phyloP scores from a whole-genome alignment of 1,139 yeast species.

The Hyphopichia burtonii region DNA sequence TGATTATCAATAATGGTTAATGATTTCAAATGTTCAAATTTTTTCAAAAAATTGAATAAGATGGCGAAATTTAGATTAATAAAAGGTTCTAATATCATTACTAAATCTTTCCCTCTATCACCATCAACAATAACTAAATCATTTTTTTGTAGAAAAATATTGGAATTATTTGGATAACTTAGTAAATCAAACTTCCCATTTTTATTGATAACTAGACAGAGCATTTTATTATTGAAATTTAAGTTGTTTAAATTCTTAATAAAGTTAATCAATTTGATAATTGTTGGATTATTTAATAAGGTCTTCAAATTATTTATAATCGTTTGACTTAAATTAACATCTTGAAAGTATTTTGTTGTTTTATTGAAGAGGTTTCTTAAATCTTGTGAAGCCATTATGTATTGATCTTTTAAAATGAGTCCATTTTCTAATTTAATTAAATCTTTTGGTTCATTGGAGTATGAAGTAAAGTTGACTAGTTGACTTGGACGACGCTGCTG shows the following conservation, averaged over 20 bases:
- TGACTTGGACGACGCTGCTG: constrained; percentile 6
- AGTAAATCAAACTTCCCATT: constrained; percentile 57
- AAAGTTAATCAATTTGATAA: constrained; percentile 37
- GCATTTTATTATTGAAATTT: constrained; percentile 41
- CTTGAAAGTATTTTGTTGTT: constrained; percentile 50
- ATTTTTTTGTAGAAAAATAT: constrained; percentile 48
- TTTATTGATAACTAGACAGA: constrained; percentile 52
- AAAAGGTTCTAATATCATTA: constrained; percentile 49
- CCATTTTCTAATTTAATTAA: constrained; percentile 54
- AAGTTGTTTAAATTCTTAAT: constrained; percentile 43
- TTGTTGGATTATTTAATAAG: constrained; percentile 28
- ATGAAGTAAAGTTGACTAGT: neutral
- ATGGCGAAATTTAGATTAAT: constrained; percentile 57
- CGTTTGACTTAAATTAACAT: constrained; percentile 25
- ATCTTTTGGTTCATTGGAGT: constrained; percentile 1
- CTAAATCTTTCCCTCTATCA: constrained; percentile 51
- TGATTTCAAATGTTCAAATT: constrained; percentile 75
- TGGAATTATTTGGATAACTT: constrained; percentile 45
- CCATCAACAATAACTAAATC: constrained; percentile 52
- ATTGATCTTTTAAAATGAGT: constrained; percentile 47
- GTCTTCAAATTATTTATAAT: constrained; percentile 40
- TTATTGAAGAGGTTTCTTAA: constrained; percentile 43
- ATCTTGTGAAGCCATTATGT: constrained; percentile 53
- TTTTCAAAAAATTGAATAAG: constrained; percentile 73
- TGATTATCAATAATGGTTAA: constrained; percentile 47